Conservation (phyloP, 495 filamentous ascomycete species). For the Podospora appendiculata region DNA sequence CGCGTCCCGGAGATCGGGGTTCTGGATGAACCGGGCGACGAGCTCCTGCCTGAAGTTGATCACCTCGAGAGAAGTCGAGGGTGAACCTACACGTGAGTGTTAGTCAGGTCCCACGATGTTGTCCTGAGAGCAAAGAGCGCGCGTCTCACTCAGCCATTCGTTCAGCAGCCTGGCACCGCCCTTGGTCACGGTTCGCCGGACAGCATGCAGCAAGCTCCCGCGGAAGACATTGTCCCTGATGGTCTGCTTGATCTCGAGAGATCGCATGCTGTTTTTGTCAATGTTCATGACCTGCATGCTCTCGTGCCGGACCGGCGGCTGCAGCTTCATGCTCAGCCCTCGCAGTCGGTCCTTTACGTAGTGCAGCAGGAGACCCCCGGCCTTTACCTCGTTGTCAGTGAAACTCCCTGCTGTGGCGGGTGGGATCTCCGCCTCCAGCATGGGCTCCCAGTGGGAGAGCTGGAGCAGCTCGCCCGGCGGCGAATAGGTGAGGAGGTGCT, state of each 20-base stretch:
- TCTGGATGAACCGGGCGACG: constrained; percentile 61
- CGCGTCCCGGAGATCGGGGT: constrained; percentile 56
- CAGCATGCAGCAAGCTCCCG: constrained; percentile 80
- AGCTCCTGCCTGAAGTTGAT: constrained; percentile 80
- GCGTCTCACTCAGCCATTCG: constrained; percentile 63
- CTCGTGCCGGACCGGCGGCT: constrained; percentile 68
- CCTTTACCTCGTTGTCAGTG: constrained; percentile 47
- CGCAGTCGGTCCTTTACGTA: constrained; percentile 77
- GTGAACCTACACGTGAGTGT: constrained; percentile 45
- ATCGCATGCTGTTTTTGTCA: constrained; percentile 82
- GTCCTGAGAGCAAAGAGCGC: too few relatives aligned
- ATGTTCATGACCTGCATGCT: constrained; percentile 75
- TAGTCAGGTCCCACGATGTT: too few relatives aligned
- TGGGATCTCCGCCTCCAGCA: constrained; percentile 63
- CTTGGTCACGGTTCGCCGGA: constrained; percentile 84
- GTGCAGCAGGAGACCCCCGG: constrained; percentile 67
- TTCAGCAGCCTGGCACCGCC: constrained; percentile 78
- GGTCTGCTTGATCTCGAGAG: constrained; percentile 81
- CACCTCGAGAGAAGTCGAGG: constrained; percentile 70
- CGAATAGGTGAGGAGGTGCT: constrained; percentile 50
- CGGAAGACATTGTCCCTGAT: constrained; percentile 64
- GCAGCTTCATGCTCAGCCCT: constrained; percentile 73
- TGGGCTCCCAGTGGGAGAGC: constrained; percentile 60
- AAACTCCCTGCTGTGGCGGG: constrained; percentile 32
- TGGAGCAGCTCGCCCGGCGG: constrained; percentile 37